Evolutionary conservation across 495 filamentous ascomycete species (phyloP), one percentile per base, ranked within the genome.

Genomic region (Penicillium taxi): DNA sequence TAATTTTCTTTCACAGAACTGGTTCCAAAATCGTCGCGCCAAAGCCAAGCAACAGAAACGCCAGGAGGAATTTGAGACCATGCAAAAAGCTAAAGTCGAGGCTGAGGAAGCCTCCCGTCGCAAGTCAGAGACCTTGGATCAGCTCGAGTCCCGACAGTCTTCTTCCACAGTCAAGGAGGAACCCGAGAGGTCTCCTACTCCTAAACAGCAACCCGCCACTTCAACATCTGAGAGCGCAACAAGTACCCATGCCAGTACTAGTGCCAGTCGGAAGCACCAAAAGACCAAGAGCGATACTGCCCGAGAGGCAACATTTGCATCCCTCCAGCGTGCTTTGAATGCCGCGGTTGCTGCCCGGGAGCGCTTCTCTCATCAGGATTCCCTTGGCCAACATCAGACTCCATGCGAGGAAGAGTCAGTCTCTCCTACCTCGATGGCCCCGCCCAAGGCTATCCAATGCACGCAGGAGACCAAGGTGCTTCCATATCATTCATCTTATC

Each of bases 1-100:
- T 53, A 34, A 18, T 26, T 27, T 1, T 3, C 4, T 26, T 29
- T 13, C 33, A 23, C 38, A 91, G 86, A 90, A 90, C 48, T 91
- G 86, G 86, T 94, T 90, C 59, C 86, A 93, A 56, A 93, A 91
- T 55, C 73, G 86, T 34, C 79, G 86, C 25, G 84, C 83, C 37
- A 86, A 88, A 54, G 82, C 82, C 20, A 88, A 87, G 65, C 78
- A 85, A 46, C 76, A 86, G 52, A 79, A 69, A 52, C 75, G 79
- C 53, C 78, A 82, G 52, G 75, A 80, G 52, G 80, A 86, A 50
- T 78, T 55, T 58, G 66, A 67, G 50, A 61, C 61, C 32, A 64
- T 75, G 54, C 74, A 77, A 47, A 69, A 71, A 39, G 72, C 72
- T 38, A 72, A 75, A 50, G 59, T 59, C 6, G 59, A 68, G 39